Conservation (phyloP, 371 early-diverging fungal species). For the Lichtheimia corymbifera region DNA sequence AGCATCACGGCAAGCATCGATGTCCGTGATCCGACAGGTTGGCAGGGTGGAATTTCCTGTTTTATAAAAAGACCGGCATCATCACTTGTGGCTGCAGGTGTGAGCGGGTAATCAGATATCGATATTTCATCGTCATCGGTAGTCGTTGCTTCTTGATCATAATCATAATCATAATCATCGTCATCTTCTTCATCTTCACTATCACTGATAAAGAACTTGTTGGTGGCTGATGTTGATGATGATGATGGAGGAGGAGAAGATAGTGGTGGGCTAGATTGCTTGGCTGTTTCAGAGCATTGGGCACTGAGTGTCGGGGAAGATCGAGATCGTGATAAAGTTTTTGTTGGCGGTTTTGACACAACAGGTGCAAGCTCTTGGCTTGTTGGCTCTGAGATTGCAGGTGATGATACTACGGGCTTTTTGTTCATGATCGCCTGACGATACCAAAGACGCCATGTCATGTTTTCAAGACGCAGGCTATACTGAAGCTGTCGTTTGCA, state of each 20-base stretch:
- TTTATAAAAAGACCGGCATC: constrained; percentile 11
- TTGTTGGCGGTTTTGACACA: not conserved
- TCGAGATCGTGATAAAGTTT: constrained; percentile 10
- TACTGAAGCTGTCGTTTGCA: constrained; percentile 47
- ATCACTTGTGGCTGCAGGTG: constrained; percentile 3
- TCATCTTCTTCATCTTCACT: not conserved
- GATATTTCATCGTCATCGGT: too few relatives aligned
- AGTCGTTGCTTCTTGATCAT: not conserved
- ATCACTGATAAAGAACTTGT: constrained; percentile 14
- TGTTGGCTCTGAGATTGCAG: constrained; percentile 2
- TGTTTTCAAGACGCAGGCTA: constrained; percentile 51
- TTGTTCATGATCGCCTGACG: constrained; percentile 26
- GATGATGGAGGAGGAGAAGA: not conserved
- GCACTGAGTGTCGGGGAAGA: constrained; percentile 9
- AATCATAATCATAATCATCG: constrained; percentile 5
- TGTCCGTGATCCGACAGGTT: constrained; percentile 6
- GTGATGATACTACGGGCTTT: not conserved
- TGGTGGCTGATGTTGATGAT: too few relatives aligned
- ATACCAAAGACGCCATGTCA: constrained; percentile 48
- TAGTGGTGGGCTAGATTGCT: not conserved
- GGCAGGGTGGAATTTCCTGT: constrained; percentile 3
- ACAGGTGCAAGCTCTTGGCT: not conserved
- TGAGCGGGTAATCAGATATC: constrained; percentile 7
- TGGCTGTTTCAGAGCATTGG: not conserved
- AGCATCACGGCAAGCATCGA: constrained; percentile 19